These are phyloP conservation scores for Trichosporon sp. DNA, from an alignment of 1,284 basidiomycete genomes.

Conservation along the genomic window DNA sequence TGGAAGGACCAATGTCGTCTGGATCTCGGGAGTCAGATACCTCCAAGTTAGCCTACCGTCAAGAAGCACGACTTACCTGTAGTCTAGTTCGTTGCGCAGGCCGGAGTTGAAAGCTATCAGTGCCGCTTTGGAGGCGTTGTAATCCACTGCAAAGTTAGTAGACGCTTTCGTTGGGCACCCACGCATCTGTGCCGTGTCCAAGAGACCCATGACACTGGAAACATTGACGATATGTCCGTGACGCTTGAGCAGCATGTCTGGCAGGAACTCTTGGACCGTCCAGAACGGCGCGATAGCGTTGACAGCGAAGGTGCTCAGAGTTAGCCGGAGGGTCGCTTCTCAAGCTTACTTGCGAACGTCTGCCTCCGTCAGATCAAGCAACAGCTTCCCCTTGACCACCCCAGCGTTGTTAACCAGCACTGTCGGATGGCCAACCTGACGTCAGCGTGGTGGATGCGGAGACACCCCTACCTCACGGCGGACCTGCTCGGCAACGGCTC, in stretches of 20 bases:
- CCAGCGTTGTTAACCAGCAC: constrained; percentile 94
- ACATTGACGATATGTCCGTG: constrained; percentile 84
- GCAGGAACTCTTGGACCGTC: constrained; percentile 88
- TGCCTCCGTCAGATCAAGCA: constrained; percentile 69
- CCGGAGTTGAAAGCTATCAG: constrained; percentile 69
- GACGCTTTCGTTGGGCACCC: constrained; percentile 39
- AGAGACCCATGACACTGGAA: constrained; percentile 70
- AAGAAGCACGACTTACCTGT: constrained; percentile 51
- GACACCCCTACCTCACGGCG: constrained; percentile 61
- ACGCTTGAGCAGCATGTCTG: constrained; percentile 71
- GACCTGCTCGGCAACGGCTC: constrained; percentile 64
- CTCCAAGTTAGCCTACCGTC: constrained; percentile 47
- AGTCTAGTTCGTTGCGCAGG: constrained; percentile 76
- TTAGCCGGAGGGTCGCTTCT: constrained; percentile 10
- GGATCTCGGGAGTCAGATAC: constrained; percentile 66
- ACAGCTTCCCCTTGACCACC: constrained; percentile 80
- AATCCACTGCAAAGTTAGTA: constrained; percentile 61
- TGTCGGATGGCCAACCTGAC: constrained; percentile 79
- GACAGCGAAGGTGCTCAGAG: constrained; percentile 86
- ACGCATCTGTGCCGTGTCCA: constrained; percentile 76
- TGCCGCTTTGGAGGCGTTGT: constrained; percentile 82
- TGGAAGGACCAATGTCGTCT: constrained; percentile 73
- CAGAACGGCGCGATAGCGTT: constrained; percentile 88
- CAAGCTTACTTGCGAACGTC: constrained; percentile 71
- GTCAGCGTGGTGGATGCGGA: not conserved